Evolutionary conservation across 139 green algal genomes (phyloP), one percentile per base, ranked within the genome.

Genomic region (Chlorella sp.): DNA sequence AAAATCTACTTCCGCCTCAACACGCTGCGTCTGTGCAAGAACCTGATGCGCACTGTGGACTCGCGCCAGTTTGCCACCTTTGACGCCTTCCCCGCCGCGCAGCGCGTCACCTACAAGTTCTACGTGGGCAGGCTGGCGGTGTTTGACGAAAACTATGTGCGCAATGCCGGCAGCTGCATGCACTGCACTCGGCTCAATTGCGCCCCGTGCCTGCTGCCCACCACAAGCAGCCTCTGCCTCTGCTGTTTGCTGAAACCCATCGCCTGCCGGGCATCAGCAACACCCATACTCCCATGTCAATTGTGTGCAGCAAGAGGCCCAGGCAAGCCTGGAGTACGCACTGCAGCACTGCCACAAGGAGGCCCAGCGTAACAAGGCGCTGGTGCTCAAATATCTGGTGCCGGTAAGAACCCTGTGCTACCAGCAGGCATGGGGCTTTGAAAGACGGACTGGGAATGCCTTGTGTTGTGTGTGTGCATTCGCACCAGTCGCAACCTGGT

Each of bases 1-100:
- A 96, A 96, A 90, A 94, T 98, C 30, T 98, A 97, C 84, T 97
- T 94, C 96, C 87, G 91, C 89, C 84, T 92, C 30, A 97, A 97
- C 92, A 97, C 95, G 69, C 89, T 97, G 90, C 91, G 94, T 9
- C 86, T 97, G 85, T 96, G 95, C 90, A 95, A 95, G 77, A 96
- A 95, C 82, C 85, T 97, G 60, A 95, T 96, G 53, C 92, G 94
- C 14, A 95, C 95, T 2, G 90, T 95, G 28, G 91, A 94, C 19
- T 89, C 89, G 15, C 91, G 88, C 36, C 94, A 92, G 76, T 96
- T 95, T 85, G 71, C 89, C 18, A 60, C 86, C 18, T 96, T 97
- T 68, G 88, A 94, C 1, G n/a, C 24, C 21, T 98, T 96, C 68
- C 94, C 93, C 7, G 75, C 76, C 5, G 90, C 92, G 28, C 92